These are phyloP conservation scores for Raphanus sativus DNA, from an alignment of 345 rosid species.

Conservation along the genomic window DNA sequence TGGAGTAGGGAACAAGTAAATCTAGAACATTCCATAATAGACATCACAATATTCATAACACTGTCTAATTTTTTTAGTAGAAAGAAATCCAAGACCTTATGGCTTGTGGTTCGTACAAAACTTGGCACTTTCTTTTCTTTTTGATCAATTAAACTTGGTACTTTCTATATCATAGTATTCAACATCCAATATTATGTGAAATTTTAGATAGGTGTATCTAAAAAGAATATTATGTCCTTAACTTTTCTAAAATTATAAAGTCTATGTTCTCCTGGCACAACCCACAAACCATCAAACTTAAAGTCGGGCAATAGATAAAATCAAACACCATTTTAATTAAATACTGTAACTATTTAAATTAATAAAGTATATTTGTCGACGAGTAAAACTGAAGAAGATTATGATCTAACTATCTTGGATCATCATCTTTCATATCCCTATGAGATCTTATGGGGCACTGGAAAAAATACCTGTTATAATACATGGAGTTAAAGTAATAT, in stretches of 20 bases:
- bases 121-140: not conserved
- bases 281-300: not conserved
- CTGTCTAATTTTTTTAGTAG: not conserved
- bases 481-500: too few species aligned
- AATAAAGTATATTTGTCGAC: constrained; percentile 15
- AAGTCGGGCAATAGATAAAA: not conserved
- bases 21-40: too few species aligned
- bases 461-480: too few species aligned
- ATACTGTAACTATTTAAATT: not conserved
- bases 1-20: too few species aligned
- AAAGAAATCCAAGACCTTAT: not conserved
- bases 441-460: too few species aligned
- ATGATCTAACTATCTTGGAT: not conserved
- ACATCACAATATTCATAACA: too few species aligned
- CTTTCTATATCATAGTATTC: not conserved
- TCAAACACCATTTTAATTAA: not conserved
- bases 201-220: not conserved
- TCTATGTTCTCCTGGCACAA: constrained; percentile 3
- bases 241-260: not conserved
- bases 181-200: not conserved
- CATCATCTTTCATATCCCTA: too few species aligned
- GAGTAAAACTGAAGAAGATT: not conserved
- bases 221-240: constrained; percentile 1
- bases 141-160: not conserved
- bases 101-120: constrained; percentile 10